A percentile compares a stretch with the other conserved stretches of the same genome.
phyloP scores from a whole-genome alignment of 2,329 filamentous ascomycete genomes.

The Colletotrichum coccodes region DNA sequence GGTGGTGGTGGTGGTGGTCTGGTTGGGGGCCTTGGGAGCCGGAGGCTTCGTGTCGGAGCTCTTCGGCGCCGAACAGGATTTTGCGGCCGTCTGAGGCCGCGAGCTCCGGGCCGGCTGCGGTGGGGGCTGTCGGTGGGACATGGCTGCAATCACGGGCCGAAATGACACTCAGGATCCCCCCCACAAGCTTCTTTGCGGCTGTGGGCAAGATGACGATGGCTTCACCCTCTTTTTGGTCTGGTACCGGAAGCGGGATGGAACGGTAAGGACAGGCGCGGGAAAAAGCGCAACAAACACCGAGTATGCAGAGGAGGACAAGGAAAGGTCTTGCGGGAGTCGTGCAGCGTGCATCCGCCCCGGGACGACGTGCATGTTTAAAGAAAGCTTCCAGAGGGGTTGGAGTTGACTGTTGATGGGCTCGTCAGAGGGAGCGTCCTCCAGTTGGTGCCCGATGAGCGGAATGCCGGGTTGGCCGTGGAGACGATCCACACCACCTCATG shows the following conservation, averaged over 20 bases:
- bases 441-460: slow-evolving; percentile 32
- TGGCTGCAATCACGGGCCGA: slow-evolving; percentile 9
- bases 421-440: not conserved
- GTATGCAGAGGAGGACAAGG: slow-evolving; percentile 16
- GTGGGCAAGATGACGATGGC: slow-evolving; percentile 8
- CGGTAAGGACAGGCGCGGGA: slow-evolving; percentile 23
- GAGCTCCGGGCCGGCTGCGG: slow-evolving; percentile 17
- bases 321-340: slow-evolving; percentile 29
- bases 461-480: slow-evolving; percentile 22
- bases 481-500: slow-evolving; percentile 27
- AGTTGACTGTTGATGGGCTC: not conserved
- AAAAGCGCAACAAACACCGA: not conserved
- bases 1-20: not conserved
- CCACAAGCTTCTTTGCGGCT: not conserved
- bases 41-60: slow-evolving; percentile 1
- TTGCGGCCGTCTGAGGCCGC: slow-evolving; percentile 4
- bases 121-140: slow-evolving; percentile 11
- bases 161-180: not conserved
- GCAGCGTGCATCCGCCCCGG: slow-evolving; percentile 3
- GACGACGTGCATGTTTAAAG: slow-evolving; percentile 26
- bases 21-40: not conserved
- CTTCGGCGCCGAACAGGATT: not conserved
- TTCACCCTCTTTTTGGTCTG: not conserved
- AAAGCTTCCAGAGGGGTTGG: not conserved
- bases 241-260: not conserved